phyloP scores from a whole-genome alignment of 768 basidiomycete species.

The Suillus placidus region DNA sequence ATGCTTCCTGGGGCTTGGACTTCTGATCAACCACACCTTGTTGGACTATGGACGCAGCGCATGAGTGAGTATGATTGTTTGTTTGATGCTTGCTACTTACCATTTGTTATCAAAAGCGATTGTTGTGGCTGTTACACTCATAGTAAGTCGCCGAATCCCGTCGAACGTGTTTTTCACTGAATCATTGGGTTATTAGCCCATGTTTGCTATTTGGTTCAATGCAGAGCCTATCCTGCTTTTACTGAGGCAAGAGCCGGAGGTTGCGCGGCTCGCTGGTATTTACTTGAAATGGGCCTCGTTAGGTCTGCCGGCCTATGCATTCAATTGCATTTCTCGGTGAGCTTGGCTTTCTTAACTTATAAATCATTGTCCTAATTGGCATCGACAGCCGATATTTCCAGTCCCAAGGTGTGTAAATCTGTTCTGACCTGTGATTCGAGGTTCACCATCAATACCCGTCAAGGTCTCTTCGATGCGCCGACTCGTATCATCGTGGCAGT shows the following conservation, averaged over 20 bases:
- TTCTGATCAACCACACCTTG: constrained; percentile 76
- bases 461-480: constrained; percentile 78
- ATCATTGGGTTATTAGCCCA: constrained; percentile 39
- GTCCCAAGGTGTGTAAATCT: constrained; percentile 60
- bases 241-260: constrained; percentile 78
- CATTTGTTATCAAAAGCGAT: constrained; percentile 43
- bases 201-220: constrained; percentile 78
- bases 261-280: constrained; percentile 70
- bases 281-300: constrained; percentile 76
- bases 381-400: constrained; percentile 51
- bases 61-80: constrained; percentile 62
- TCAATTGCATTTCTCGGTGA: constrained; percentile 53
- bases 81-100: not conserved
- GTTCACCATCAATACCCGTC: not conserved
- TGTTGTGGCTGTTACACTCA: constrained; percentile 54
- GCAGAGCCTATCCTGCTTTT: constrained; percentile 75
- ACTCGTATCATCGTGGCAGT: constrained; percentile 79
- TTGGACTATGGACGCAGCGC: constrained; percentile 89
- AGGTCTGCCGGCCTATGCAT: constrained; percentile 74
- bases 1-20: constrained; percentile 96
- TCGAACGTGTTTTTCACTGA: not conserved
- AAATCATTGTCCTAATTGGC: not conserved
- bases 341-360: constrained; percentile 4
- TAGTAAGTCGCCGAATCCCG: constrained; percentile 49
- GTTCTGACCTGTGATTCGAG: not conserved